Conservation (phyloP, 495 filamentous ascomycete genomes). For the Glarea lozoyensis region DNA sequence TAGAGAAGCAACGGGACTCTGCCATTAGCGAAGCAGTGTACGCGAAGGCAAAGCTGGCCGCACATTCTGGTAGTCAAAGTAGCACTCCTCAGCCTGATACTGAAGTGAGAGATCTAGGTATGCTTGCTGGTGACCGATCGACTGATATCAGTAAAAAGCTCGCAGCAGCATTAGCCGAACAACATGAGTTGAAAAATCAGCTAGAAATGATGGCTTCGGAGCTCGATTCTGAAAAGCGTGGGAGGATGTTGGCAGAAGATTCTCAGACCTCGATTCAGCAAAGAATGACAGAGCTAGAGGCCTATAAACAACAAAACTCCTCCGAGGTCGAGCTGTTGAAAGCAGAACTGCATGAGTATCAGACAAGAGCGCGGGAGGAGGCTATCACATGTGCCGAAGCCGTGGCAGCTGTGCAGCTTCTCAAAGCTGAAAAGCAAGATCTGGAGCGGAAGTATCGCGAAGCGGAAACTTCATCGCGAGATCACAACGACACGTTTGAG, state of each 20-base stretch:
- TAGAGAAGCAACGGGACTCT: conserved; percentile 86
- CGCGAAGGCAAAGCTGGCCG: conserved; percentile 85
- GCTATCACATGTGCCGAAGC: conserved; percentile 67
- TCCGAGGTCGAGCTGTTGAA: conserved; percentile 78
- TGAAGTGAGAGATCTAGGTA: conserved; percentile 45
- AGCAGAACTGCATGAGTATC: conserved; percentile 69
- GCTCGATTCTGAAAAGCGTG: conserved; percentile 69
- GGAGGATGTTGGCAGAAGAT: conserved; percentile 78
- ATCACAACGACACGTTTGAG: conserved; percentile 61
- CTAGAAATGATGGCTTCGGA: conserved; percentile 59
- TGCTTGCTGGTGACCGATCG: conserved; percentile 52
- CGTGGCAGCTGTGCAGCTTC: conserved; percentile 57
- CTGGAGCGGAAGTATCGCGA: conserved; percentile 62
- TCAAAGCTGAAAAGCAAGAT: conserved; percentile 78
- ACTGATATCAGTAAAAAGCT: conserved; percentile 75
- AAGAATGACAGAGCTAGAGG: conserved; percentile 73
- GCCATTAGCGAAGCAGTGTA: conserved; percentile 90
- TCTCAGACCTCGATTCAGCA: conserved; percentile 73
- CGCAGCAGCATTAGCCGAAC: conserved; percentile 65
- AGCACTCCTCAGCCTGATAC: conserved; percentile 64
- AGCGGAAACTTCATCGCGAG: conserved; percentile 53
- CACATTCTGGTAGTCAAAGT: conserved; percentile 61
- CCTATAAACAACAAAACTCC: conserved; percentile 68
- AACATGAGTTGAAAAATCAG: conserved; percentile 64
- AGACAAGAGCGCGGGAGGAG: conserved; percentile 70